Evolutionary conservation across 306 rosid genomes (phyloP).

Genomic region (Macrotyloma uniflorum): DNA sequence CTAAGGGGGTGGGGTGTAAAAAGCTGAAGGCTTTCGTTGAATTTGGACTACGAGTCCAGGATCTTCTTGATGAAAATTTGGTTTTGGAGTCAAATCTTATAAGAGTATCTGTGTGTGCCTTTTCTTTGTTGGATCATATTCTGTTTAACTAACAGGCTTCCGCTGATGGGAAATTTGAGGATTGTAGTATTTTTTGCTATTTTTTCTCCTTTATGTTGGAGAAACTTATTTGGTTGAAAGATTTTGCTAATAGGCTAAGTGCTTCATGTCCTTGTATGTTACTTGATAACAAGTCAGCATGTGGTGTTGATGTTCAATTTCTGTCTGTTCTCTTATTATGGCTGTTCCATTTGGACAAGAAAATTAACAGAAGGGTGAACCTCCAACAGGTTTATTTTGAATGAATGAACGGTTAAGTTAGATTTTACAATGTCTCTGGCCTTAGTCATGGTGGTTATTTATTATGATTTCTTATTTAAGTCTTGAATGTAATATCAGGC

Average conservation of each 20-base stretch:
- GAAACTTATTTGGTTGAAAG: background rate
- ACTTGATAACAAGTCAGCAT: background rate
- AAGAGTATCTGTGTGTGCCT: background rate
- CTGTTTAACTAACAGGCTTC: background rate
- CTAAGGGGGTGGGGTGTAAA: background rate
- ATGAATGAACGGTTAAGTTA: background rate
- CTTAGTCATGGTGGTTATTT: constrained; percentile 2
- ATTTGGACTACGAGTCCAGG: background rate
- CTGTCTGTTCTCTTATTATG: background rate
- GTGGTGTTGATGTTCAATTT: constrained; percentile 10
- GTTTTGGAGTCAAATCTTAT: background rate
- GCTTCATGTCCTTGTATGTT: background rate
- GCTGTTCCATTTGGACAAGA: background rate
- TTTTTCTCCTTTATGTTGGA: constrained; percentile 7
- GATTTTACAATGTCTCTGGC: background rate
- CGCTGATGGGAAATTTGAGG: constrained; percentile 12
- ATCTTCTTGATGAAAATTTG: background rate
- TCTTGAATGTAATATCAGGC: background rate
- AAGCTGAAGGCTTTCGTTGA: background rate
- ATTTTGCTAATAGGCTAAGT: background rate
- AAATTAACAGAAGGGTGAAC: background rate
- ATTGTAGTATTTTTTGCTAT: background rate
- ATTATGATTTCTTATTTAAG: background rate
- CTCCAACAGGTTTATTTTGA: background rate
- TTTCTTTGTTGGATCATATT: background rate